Base-by-base conservation (phyloP, 1,284 basidiomycete species). In the Wallemia ichthyophaga region DNA sequence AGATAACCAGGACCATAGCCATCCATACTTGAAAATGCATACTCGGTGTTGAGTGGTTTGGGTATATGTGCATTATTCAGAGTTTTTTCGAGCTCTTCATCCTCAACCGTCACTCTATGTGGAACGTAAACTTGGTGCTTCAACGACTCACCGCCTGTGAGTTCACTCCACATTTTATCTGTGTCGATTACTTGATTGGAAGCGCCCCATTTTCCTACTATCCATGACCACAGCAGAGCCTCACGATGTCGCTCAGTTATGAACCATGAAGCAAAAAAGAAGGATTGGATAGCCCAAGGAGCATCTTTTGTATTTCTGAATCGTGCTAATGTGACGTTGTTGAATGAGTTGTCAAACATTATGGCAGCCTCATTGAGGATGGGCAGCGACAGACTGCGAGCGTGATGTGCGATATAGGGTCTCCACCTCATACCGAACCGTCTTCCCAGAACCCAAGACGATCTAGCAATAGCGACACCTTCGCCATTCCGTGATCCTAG, bases 191-290 rank as follows among this genome's bases (percentile, higher is more conserved):
- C 67, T 31, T 62, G 64, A 57, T 69, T 68, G 55, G 66, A 66
- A 1, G 66, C 61, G 1, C 64, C 67, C 25, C 73, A 60, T 67
- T 62, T 65, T 57, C 61, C 73, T 25, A 74, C 69, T 17, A 64
- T 63, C 69, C 70, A 74, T 5, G 67, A 63, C 73, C 73, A 74
- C n/a, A 74, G 63, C 23, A 73, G 62, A 3, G 70, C 70, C 64
- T 74, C 73, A 9, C 72, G 65, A 58, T 69, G 68, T n/a, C 72
- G 66, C 64, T 73, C 71, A 48, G 72, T 67, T 27, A 69, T 61
- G 57, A 67, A 71, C 64, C 72, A 71, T 25, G 67, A 65, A 57
- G 67, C 64, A 23, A 67, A 59, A 65, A 71, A 72, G 58, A 70
- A 63, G 60, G 66, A 67, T 63, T 67, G 70, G 31, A 66, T 64